Evolutionary conservation across 164 flowering plant species (phyloP), one percentile per base, ranked within the genome.

Genomic region (Vitis amurensis): DNA sequence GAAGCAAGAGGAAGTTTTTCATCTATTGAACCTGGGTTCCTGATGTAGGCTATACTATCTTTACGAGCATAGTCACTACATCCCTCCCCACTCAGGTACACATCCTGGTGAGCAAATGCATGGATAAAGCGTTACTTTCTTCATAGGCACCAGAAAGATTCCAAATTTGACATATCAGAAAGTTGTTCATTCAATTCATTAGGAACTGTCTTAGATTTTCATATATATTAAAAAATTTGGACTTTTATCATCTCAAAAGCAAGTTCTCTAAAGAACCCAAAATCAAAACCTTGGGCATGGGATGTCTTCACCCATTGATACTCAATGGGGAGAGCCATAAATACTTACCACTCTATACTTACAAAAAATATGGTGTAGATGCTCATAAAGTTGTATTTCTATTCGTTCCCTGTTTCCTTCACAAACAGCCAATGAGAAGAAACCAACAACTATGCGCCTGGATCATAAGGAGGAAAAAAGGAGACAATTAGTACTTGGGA

Each of bases 361-460:
- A 64, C 73, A 15, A 37, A 88, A 81, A 10, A 75, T 70, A 12
- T 29, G 70, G 71, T 77, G 86, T 29, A 91, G 68, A 58, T 74
- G 71, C 73, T 80, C 72, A 64, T 65, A 74, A 17, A 64, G 57
- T 48, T 55, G 53, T 9, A 62, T 71, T 67, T 72, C 67, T 55
- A 51, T 57, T 65, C 59, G 57, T 59, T 71, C 47, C 51, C 67
- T 60, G 16, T 29, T 61, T 49, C 57, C 80, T 44, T 78, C 68
- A 68, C 85, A 87, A 64, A 59, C 29, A 62, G 66, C 62, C 75
- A 87, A 30, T 51, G 86, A 83, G 44, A 84, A 82, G 56, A 68
- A 86, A 63, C 91, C 91, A 66, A 81, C 72, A 62, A 84, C 86
- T 61, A 91, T 81, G 63, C 80, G 78, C 92, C 97, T 87, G 76